Percentiles rank a stretch among this genome's conserved stretches.
Conservation (phyloP, 2,329 filamentous ascomycete genomes). For the Tothia fuscella region DNA sequence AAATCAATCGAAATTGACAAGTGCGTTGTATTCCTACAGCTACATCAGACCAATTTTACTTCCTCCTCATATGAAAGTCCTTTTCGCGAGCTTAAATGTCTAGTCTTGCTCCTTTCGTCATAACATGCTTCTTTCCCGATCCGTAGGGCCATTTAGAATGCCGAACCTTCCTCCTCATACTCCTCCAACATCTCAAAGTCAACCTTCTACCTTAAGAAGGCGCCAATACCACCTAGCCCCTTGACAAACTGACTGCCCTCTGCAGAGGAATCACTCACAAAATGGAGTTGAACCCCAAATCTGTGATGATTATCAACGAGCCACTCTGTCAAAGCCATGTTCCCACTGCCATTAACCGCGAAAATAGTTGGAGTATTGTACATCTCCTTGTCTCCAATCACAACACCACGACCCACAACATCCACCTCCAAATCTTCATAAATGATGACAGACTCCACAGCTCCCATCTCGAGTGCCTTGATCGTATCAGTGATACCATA, state of each 20-base stretch:
- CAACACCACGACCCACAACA: too few relatives aligned
- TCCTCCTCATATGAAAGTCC: too few relatives aligned
- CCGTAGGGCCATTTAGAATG: too few relatives aligned
- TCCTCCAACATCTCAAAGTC: background rate
- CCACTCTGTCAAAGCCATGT: background rate
- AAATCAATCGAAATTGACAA: too few relatives aligned
- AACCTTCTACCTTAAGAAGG: background rate
- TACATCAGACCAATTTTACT: too few relatives aligned
- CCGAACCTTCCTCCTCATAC: background rate
- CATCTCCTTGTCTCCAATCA: too few relatives aligned
- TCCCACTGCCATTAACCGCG: background rate
- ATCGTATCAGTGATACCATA: background rate
- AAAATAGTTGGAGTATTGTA: background rate
- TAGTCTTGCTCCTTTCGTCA: too few relatives aligned
- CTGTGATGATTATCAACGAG: background rate
- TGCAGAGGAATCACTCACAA: background rate
- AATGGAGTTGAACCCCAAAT: background rate
- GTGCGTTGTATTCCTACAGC: too few relatives aligned
- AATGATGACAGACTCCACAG: background rate
- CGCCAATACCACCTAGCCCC: background rate
- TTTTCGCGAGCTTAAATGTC: too few relatives aligned
- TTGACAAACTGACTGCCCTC: background rate
- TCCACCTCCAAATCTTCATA: background rate
- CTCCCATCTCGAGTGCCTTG: background rate
- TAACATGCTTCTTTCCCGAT: too few relatives aligned